These are phyloP conservation scores for Colletotrichum lindemuthianum DNA, from an alignment of 2,329 filamentous ascomycete genomes.

Conservation along the genomic window DNA sequence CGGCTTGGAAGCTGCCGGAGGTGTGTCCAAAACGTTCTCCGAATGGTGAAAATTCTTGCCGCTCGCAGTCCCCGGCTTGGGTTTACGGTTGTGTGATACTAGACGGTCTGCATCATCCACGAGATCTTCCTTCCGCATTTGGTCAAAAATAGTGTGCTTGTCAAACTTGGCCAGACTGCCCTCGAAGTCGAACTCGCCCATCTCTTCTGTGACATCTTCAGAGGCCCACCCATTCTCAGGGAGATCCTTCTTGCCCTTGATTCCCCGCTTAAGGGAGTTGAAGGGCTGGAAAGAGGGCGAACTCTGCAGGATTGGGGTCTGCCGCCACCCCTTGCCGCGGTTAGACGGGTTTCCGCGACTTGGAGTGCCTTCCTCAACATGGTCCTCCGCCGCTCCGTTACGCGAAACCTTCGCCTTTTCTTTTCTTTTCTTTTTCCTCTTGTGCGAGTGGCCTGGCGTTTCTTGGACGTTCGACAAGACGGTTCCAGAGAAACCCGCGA, in stretches of 20 bases:
- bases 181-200: conserved; percentile 95
- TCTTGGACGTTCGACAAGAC: conserved; percentile 26
- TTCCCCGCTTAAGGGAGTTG: conserved; percentile 66
- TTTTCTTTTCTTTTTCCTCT: conserved; percentile 41
- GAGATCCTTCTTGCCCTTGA: conserved; percentile 53
- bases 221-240: conserved; percentile 89
- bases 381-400: conserved; percentile 35
- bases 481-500: not conserved
- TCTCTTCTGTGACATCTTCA: conserved; percentile 93
- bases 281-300: conserved; percentile 72
- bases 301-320: conserved; percentile 69
- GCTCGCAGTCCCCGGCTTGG: conserved; percentile 75
- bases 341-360: conserved; percentile 25
- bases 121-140: conserved; percentile 88
- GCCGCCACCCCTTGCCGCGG: conserved; percentile 66
- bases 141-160: conserved; percentile 89
- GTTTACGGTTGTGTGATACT: conserved; percentile 84
- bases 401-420: conserved; percentile 46
- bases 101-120: conserved; percentile 91
- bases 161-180: conserved; percentile 93
- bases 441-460: conserved; percentile 38
- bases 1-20: conserved; percentile 50
- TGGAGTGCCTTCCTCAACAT: conserved; percentile 31
- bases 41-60: conserved; percentile 93
- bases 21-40: conserved; percentile 86